Evolutionary conservation across 768 basidiomycete genomes (phyloP), one percentile per base, ranked within the genome.

Genomic region (Pisolithus microcarpus): DNA sequence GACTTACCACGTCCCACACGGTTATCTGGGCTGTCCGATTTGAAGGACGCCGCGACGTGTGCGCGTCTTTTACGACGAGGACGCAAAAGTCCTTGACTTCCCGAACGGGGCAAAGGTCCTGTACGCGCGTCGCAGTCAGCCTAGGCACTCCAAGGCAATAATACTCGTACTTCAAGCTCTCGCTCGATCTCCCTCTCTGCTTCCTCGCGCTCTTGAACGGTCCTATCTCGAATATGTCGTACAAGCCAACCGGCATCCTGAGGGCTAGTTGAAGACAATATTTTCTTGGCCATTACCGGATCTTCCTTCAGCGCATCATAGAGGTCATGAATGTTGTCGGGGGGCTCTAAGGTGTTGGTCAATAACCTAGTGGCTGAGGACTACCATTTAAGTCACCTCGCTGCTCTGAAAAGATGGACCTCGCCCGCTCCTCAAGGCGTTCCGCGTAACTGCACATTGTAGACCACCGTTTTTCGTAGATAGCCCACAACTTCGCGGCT

Each of bases 51-150:
- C 76, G 74, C 0, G 61, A 56, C 24, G 80, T 83, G 34, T 73
- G 72, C 16, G 80, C 77, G 61, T 88, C 93, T 56, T 78, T 70
- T 15, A 85, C 75, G 13, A 82, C 71, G 15, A 92, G 61, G 5
- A 94, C 80, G 39, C 90, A 75, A 68, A 95, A 92, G 47, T 75
- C 80, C 38, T 83, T 79, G 11, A 91, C 82, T 21, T 87, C 69
- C 6, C 93, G 81, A 3, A 81, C 74, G 4, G 92, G 91, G 59
- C 83, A 92, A 28, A 69, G 62, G 16, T 65, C 68, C 82, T 84
- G 61, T 23, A 55, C 56, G 24, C 38, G n/a, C 46, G 48, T 49
- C 13, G 13, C 34, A 43, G 42, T 11, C 9, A 46, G 46, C 34
- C 19, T 21, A 7, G 43, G 18, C 26, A 19, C 43, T 8, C 45